Evolutionary conservation across 768 basidiomycete genomes (phyloP), one percentile per base, ranked within the genome.

Genomic region (Mycena haematopus): DNA sequence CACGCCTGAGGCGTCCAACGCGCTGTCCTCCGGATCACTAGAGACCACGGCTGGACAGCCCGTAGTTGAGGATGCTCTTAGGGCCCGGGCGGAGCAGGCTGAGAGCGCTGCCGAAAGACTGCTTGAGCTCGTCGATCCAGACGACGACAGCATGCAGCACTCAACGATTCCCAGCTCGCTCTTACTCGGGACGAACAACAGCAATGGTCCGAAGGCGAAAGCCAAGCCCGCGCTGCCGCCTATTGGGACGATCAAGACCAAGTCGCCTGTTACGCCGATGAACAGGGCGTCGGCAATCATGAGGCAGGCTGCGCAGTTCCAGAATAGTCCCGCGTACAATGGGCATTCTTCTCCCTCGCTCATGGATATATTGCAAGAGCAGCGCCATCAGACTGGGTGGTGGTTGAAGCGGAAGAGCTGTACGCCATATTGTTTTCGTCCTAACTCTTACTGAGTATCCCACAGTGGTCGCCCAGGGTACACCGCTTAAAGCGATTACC

Each of bases 81-180:
- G 89, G 46, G 92, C 92, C 2, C 86, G 92, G 55, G 95, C 96
- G 1, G 92, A 92, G 68, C 96, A 97, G 72, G 96, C 96, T 0
- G 93, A 95, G 72, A 95, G 93, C 71, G 92, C 95, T 9, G 96
- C 96, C 0, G 90, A 93, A 72, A 84, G 93, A 52, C 76, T 98
- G 27, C 73, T 96, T 40, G 96, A 97, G 73, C 82, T 96, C 17
- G 90, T 92, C 14, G 92, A 94, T 64, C 85, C 89, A 15, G 92
- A 93, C 50, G 89, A 87, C 14, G 87, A 86, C 53, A 78, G 74
- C 56, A 71, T 76, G 58, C 80, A 77, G 46, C 79, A 84, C 62
- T 84, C 85, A 22, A 76, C 81, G 11, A 79, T 89, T 14, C 87
- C 88, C 1, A 71, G 78, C 14, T 84, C 87, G 0, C 71, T 91